Percentiles rank a stretch among this genome's conserved stretches.
phyloP scores from a whole-genome alignment of 345 rosid species.

The Corymbia maculata region DNA sequence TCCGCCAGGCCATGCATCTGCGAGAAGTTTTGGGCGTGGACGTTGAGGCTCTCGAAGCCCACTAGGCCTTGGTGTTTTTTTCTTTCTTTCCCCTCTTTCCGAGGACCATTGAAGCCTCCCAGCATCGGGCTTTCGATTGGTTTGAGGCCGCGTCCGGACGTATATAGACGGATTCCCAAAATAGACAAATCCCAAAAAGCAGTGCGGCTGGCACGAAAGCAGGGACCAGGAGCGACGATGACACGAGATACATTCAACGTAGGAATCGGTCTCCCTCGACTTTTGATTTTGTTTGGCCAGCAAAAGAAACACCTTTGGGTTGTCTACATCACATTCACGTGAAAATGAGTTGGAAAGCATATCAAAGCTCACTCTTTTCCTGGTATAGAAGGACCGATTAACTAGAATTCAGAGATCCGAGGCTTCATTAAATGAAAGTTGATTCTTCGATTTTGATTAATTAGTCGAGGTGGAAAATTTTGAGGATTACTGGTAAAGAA shows the following conservation, averaged over 20 bases:
- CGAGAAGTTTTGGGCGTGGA: background rate
- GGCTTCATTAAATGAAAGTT: background rate
- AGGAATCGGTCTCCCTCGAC: background rate
- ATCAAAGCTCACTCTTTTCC: background rate
- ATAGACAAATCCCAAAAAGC: background rate
- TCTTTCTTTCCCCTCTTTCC: background rate
- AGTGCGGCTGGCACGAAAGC: background rate
- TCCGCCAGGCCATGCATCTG: background rate
- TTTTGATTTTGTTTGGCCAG: background rate
- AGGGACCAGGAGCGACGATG: background rate
- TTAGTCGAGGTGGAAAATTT: background rate
- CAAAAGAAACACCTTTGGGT: background rate
- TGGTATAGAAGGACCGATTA: background rate
- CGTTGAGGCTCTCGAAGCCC: background rate
- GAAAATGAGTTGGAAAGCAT: background rate
- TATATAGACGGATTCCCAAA: background rate
- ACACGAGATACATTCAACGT: background rate
- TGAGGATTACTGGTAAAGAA: background rate
- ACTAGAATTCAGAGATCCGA: background rate
- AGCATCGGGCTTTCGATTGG: background rate
- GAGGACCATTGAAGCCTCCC: background rate
- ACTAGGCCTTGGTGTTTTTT: background rate
- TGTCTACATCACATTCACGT: background rate
- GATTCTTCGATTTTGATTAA: background rate
- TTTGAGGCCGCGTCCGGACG: background rate